Conservation (phyloP, 257 asterid species). For the Catharanthus roseus region DNA sequence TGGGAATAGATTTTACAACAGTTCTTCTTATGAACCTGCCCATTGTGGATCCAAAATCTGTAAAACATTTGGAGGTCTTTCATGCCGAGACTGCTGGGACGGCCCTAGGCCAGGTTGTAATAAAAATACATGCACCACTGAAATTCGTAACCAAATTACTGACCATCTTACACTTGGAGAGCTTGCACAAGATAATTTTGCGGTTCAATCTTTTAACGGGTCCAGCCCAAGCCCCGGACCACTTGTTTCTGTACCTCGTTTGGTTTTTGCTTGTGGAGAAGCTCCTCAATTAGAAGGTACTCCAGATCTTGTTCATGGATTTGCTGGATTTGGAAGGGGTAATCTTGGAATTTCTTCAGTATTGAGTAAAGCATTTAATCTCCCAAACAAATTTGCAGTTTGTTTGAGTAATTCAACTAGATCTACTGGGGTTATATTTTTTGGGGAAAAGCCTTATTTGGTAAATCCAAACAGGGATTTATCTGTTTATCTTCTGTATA, state of each 20-base stretch:
- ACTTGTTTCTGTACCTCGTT: conserved; percentile 14
- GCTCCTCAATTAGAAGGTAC: conserved; percentile 21
- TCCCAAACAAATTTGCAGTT: conserved; percentile 14
- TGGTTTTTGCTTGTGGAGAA: conserved; percentile 31
- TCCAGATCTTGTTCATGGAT: conserved; percentile 25
- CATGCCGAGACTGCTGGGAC: conserved; percentile 13
- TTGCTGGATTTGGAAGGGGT: conserved; percentile 33
- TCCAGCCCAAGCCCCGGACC: conserved; percentile 30
- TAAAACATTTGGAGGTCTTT: conserved; percentile 24
- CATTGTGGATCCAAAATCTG: conserved; percentile 33
- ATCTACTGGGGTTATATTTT: conserved; percentile 10
- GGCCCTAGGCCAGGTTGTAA: conserved; percentile 35
- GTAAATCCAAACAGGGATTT: conserved; percentile 3
- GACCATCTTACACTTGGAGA: conserved; percentile 21
- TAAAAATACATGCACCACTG: conserved; percentile 25
- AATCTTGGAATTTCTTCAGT: conserved; percentile 26
- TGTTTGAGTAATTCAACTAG: conserved; percentile 14
- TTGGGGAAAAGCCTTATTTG: conserved; percentile 15
- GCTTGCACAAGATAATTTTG: conserved; percentile 28
- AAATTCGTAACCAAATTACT: conserved; percentile 16
- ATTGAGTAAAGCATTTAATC: conserved; percentile 14
- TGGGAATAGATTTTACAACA: conserved; percentile 15
- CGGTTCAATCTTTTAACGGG: conserved; percentile 4
- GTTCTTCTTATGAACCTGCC: conserved; percentile 33
- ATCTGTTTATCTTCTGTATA: conserved; percentile 13